Base-by-base conservation (phyloP, 108 stramenopile genomes). In the Cylindrotheca closterium region DNA sequence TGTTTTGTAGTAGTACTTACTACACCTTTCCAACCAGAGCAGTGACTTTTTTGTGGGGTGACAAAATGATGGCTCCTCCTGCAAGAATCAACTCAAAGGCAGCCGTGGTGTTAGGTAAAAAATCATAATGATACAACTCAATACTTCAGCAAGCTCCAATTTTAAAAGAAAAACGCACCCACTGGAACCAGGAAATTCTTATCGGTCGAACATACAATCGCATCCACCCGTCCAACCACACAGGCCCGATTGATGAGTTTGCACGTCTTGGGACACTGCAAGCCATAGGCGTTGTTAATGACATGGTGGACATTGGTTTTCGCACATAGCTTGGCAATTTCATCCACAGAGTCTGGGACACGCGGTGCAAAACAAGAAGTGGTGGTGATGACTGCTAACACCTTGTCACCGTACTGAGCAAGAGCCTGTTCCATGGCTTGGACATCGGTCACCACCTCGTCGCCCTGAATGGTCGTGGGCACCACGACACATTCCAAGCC, bases 111-210 rank as follows among this genome's bases (percentile, higher is more conserved):
- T n/a, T 10, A 7, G 32, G 8, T 12, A 63, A 23, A 17, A 28
- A 47, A 51, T 21, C 7, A 5, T 5, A 51, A 18, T 51, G 50
- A 5, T 4, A 51, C 15, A 22, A n/a, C 50, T 4, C 4, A 22
- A 51, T n/a, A 52, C 21, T 2, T n/a, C n/a, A 52, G 51, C 19
- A 52, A 2, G 15, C 19, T 25, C 1, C 3, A 25, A 2, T 23
- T 15, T 1, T 1, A 28, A 45, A 25, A 28, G 10, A 46, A 37
- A 22, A 60, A 63, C 78, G 29, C 56, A 79, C 78, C 98, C 0
- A 99, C 97, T 3, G 99, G 99, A 10, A 99, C 98, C 61, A 98
- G 56, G 81, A 99, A 98, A 65, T 99, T 99, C 79, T 99, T 99
- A 74, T 99, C 99, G 0, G 96, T 97, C 25, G 93, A 95, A 63